Base-by-base conservation (phyloP, 2,329 filamentous ascomycete species). In the Fusarium buharicum region DNA sequence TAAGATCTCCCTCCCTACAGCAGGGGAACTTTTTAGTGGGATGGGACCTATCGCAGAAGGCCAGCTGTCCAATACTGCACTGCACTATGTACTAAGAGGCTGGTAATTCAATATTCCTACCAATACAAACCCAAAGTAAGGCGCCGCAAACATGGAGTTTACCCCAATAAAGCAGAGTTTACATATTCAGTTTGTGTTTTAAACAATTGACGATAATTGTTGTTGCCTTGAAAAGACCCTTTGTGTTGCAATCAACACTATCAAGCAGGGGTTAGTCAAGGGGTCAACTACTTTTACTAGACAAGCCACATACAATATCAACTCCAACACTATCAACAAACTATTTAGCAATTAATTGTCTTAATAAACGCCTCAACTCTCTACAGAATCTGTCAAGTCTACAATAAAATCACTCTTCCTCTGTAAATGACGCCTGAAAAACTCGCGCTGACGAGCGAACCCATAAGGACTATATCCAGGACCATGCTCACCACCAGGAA, bases 401-500 rank as follows among this genome's bases (percentile, higher is more conserved):
- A 64, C 61, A 52, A 22, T 33, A 3, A 34, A 28, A 27, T 13
- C n/a, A 3, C 7, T n/a, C 12, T 51, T 17, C 18, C 33, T 20
- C 28, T 61, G 50, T 4, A 69, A 31, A 47, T 69, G 46, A 2
- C 64, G 52, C 11, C 48, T 44, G 13, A 69, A 61, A 38, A 69
- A 69, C 6, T 47, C 52, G 4, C 40, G 48, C 17, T 69, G 66
- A 5, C 66, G 66, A 50, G 51, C 56, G 45, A 65, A 44, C 11
- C 63, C 66, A 43, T 67, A 68, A 3, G 30, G 27, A 2, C 47
- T 38, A 33, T 40, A 45, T 8, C 67, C 67, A 44, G 44, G 55
- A 8, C 67, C 45, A 58, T 70, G 67, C 16, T 31, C 56, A 12
- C 61, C 69, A 0, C 67, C 64, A 14, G 72, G 72, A 14, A 74